phyloP scores from a whole-genome alignment of 1,284 basidiomycete species.

The Irpex sp. region DNA sequence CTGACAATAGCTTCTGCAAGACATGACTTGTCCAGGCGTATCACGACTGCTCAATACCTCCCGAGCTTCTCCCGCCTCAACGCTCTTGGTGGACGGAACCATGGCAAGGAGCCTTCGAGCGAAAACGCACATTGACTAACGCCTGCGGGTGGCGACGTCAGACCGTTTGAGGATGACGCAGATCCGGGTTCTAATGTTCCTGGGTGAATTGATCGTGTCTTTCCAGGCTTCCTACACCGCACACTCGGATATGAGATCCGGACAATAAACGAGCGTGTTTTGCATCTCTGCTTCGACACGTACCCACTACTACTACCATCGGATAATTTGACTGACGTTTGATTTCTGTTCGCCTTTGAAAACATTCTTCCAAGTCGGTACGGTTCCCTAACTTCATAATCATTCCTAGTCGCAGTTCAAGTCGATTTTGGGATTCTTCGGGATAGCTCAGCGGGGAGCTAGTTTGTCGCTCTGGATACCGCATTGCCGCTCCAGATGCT shows the following conservation, averaged over 20 bases:
- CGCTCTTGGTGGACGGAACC: not conserved
- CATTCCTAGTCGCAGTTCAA: no score
- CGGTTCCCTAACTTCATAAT: no score
- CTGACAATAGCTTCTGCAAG: no score
- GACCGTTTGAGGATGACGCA: constrained; percentile 1
- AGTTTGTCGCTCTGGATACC: no score
- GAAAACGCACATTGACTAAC: not conserved
- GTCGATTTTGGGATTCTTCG: no score
- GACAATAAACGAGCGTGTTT: not conserved
- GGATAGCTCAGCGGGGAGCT: no score
- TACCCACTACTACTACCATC: not conserved
- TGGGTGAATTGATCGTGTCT: not conserved
- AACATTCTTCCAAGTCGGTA: no score
- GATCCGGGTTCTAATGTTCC: not conserved
- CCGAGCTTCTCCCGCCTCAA: not conserved
- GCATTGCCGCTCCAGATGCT: no score
- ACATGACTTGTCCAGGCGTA: no score
- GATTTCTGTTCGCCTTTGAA: no score
- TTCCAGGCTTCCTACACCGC: not conserved
- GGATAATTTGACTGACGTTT: no score
- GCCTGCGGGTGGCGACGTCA: not conserved
- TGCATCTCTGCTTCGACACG: not conserved
- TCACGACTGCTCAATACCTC: no score
- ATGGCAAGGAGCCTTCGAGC: not conserved
- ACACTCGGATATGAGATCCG: not conserved